Evolutionary conservation across 148 eudicot genomes (phyloP).

Genomic region (Bassia scoparia): DNA sequence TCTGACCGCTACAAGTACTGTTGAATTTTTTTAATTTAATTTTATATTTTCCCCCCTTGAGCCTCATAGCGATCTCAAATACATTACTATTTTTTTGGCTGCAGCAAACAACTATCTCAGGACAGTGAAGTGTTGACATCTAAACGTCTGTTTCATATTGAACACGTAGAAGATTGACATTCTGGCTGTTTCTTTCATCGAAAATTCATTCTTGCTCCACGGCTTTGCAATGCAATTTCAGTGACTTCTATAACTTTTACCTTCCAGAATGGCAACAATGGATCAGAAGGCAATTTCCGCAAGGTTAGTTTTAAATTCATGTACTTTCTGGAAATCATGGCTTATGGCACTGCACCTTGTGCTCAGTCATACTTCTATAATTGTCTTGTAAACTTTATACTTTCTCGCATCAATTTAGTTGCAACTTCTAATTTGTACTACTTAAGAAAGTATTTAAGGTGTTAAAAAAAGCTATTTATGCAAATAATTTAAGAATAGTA

Average conservation of each 20-base stretch:
- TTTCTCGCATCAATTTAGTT: too few species aligned
- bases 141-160: conserved; percentile 53
- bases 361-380: neutral
- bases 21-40: neutral
- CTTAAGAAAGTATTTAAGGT: too few species aligned
- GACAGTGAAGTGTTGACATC: conserved; percentile 56
- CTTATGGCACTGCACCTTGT: neutral
- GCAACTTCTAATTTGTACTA: too few species aligned
- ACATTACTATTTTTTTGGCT: conserved; percentile 15
- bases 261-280: conserved; percentile 53
- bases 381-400: neutral
- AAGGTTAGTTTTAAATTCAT: conserved; percentile 33
- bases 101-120: conserved; percentile 50
- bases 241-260: conserved; percentile 57
- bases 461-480: too few species aligned
- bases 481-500: too few species aligned
- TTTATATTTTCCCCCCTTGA: too few species aligned
- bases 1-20: conserved; percentile 63
- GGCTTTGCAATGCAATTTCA: conserved; percentile 56
- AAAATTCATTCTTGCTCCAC: conserved; percentile 64
- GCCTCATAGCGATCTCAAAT: conserved; percentile 17
- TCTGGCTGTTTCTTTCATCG: conserved; percentile 76
- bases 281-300: conserved; percentile 23
- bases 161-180: conserved; percentile 61
- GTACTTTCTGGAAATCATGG: neutral